A percentile compares a stretch with the other conserved stretches of the same genome.
These are phyloP conservation scores for Clonostachys byssicola DNA, from an alignment of 2,329 filamentous ascomycete genomes.

Conservation along the genomic window DNA sequence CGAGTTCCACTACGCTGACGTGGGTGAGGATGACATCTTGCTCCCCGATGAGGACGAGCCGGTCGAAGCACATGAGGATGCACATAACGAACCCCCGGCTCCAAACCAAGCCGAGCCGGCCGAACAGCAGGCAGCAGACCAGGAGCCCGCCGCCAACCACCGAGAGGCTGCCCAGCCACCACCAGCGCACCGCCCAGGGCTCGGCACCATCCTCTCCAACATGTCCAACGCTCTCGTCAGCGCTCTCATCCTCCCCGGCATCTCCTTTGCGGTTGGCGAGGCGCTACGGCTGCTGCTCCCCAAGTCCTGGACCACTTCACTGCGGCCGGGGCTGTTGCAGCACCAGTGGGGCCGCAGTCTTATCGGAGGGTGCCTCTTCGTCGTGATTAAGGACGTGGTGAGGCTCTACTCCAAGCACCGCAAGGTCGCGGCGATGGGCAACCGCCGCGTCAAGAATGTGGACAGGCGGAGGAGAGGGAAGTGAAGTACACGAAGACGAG, in stretches of 20 bases:
- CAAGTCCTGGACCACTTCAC: constrained; percentile 55
- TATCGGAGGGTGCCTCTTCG: constrained; percentile 82
- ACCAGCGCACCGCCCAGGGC: constrained; percentile 22
- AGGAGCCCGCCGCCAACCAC: constrained; percentile 4
- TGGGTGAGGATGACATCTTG: constrained; percentile 5
- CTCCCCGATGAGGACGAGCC: not conserved
- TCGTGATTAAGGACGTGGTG: constrained; percentile 71
- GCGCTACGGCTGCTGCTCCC: constrained; percentile 67
- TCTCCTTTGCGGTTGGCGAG: constrained; percentile 77
- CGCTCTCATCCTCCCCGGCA: constrained; percentile 71
- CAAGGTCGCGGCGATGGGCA: constrained; percentile 49
- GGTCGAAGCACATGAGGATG: not conserved
- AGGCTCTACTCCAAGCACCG: constrained; percentile 61
- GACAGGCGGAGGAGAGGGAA: constrained; percentile 20
- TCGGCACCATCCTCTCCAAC: constrained; percentile 30
- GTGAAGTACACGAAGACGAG: not conserved
- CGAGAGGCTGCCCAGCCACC: constrained; percentile 13
- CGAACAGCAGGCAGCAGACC: not conserved
- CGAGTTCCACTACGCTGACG: constrained; percentile 3
- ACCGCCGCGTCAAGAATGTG: constrained; percentile 50
- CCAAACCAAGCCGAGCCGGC: not conserved
- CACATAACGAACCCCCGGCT: too few species aligned
- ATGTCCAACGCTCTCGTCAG: constrained; percentile 46
- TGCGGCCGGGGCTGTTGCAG: constrained; percentile 60
- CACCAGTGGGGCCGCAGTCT: constrained; percentile 86